Percentiles rank a stretch among this genome's conserved stretches.
These are phyloP conservation scores for Kazachstania taianensis DNA, from an alignment of 805 yeast species.

Conservation along the genomic window DNA sequence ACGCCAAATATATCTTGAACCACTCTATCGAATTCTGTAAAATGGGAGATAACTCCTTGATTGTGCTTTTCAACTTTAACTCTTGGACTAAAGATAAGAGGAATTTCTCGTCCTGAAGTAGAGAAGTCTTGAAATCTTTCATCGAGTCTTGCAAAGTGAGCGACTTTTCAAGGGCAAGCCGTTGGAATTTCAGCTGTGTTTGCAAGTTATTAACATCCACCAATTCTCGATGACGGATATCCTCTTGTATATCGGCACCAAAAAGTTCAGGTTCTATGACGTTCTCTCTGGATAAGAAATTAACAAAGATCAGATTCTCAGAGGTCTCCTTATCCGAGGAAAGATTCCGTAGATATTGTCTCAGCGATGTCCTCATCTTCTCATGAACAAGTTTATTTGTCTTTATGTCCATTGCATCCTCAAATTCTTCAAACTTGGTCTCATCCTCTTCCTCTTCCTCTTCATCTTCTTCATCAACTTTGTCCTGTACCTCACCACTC, in stretches of 20 bases:
- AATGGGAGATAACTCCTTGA: slow-evolving; percentile 54
- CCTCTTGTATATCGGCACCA: slow-evolving; percentile 25
- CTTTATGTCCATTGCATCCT: slow-evolving; percentile 18
- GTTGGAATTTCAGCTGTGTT: slow-evolving; percentile 63
- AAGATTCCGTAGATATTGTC: slow-evolving; percentile 58
- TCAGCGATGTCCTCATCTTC: slow-evolving; percentile 61
- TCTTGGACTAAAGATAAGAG: slow-evolving; percentile 55
- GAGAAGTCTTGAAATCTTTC: slow-evolving; percentile 45
- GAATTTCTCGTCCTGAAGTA: slow-evolving; percentile 45
- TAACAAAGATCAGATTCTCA: slow-evolving; percentile 39
- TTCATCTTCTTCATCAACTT: slow-evolving; percentile 1
- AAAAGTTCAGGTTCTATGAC: slow-evolving; percentile 25
- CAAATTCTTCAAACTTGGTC: slow-evolving; percentile 14
- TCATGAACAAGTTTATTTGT: slow-evolving; percentile 48
- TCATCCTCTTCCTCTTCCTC: slow-evolving; percentile 8
- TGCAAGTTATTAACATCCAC: slow-evolving; percentile 54
- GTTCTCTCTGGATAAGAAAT: slow-evolving; percentile 37
- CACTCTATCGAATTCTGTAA: slow-evolving; percentile 66
- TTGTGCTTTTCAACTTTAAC: slow-evolving; percentile 42
- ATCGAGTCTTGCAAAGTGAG: slow-evolving; percentile 45
- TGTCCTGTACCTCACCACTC: no score
- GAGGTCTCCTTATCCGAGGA: slow-evolving; percentile 45
- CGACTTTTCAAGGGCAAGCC: slow-evolving; percentile 52
- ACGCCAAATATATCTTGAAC: slow-evolving; percentile 74
- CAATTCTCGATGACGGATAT: slow-evolving; percentile 46